Conservation (phyloP, 345 rosid genomes). For the Ricinus communis region DNA sequence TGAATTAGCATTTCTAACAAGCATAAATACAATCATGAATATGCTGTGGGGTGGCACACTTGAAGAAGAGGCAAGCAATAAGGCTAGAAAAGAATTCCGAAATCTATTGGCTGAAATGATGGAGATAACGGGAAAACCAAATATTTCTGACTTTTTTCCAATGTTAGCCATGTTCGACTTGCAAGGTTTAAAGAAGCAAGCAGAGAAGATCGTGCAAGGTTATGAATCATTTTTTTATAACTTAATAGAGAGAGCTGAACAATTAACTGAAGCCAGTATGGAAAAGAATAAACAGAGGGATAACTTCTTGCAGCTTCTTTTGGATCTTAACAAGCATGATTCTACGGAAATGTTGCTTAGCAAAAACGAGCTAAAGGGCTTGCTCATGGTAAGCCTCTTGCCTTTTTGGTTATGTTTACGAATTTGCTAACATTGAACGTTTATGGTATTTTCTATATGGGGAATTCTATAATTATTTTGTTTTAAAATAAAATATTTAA, state of each 20-base stretch:
- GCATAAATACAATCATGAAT: no score
- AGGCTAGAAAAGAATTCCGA: background rate
- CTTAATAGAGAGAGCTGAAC: constrained; percentile 20
- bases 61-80: no score
- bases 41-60: no score
- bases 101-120: constrained; percentile 12
- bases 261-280: background rate
- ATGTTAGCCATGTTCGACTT: constrained; percentile 16
- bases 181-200: constrained; percentile 37
- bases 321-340: constrained; percentile 23
- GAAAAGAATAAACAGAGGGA: background rate
- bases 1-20: no score
- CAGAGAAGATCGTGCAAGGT: background rate
- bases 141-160: constrained; percentile 51
- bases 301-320: constrained; percentile 36
- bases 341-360: constrained; percentile 19
- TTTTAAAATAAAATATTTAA: background rate
- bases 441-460: no score
- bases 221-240: constrained; percentile 26
- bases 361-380: constrained; percentile 29
- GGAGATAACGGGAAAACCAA: constrained; percentile 34
- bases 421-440: no score
- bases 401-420: no score
- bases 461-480: no score
- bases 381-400: constrained; percentile 39